These are phyloP conservation scores for Entelexis paramagnoliae DNA, from an alignment of 1,139 yeast species.

Conservation along the genomic window DNA sequence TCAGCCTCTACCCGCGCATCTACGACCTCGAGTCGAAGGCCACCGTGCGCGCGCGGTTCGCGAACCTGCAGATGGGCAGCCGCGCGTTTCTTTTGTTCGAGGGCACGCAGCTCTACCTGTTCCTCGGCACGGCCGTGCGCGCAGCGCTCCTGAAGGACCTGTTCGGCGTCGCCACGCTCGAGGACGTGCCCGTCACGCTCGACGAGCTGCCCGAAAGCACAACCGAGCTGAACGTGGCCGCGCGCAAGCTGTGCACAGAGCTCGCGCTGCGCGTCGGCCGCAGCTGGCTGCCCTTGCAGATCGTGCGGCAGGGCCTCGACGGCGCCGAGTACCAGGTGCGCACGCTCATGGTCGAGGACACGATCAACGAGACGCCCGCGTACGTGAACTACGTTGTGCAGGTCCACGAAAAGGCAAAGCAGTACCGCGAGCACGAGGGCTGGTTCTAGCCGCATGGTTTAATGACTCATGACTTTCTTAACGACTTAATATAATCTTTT, in stretches of 20 bases:
- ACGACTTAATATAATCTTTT: background rate
- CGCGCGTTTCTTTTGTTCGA: conserved; percentile 45
- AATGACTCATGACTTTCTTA: background rate
- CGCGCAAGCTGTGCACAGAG: conserved; percentile 48
- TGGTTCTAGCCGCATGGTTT: conserved; percentile 8
- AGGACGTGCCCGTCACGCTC: conserved; percentile 38
- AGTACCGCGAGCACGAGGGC: conserved; percentile 13
- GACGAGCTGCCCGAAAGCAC: conserved; percentile 62
- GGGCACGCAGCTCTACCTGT: conserved; percentile 52
- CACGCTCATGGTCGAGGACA: conserved; percentile 65
- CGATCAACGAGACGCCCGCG: conserved; percentile 34
- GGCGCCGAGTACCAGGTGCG: conserved; percentile 49
- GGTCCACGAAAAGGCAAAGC: conserved; percentile 32
- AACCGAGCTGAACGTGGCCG: conserved; percentile 60
- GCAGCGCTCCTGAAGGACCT: conserved; percentile 60
- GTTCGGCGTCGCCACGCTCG: conserved; percentile 53
- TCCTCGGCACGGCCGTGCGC: conserved; percentile 57
- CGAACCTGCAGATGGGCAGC: conserved; percentile 50
- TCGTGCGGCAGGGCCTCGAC: conserved; percentile 59
- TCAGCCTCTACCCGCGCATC: conserved; percentile 70
- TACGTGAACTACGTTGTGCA: conserved; percentile 29
- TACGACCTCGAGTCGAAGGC: conserved; percentile 28
- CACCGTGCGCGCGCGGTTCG: conserved; percentile 32
- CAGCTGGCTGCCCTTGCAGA: conserved; percentile 36
- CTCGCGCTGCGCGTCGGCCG: conserved; percentile 21